Base-by-base conservation (phyloP, 1,139 yeast species). In the Yamadazyma spencermartinsiae region DNA sequence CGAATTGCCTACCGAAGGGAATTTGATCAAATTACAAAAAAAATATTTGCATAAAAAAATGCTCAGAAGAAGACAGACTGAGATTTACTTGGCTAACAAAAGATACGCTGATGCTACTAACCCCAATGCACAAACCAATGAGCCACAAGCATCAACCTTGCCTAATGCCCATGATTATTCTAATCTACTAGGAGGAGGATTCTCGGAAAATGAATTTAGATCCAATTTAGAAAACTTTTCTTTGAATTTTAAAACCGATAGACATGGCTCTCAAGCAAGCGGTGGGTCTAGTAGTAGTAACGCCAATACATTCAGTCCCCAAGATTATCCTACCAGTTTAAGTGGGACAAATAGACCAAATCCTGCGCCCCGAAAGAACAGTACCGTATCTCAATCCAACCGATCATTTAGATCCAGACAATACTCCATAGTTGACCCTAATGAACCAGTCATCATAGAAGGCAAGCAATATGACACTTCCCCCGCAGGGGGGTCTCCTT, bases 1-100 rank as follows among this genome's bases (percentile, higher is more conserved):
- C 48, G 48, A 49, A 26, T 56, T 76, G 20, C 80, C 81, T 2
- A 56, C 65, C 1, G 72, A 67, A 18, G 59, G 56, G 13, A 61
- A 60, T 37, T 56, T 65, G 17, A 40, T 51, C 12, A 48, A 52
- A 38, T 54, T 65, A 38, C 72, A 66, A 45, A 39, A 44, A 23
- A 45, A 55, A 24, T 60, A 56, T 40, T 42, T 65, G 28, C 45
- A 43, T 19, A 44, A 52, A 18, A 54, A 49, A 33, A 30, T 54
- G 30, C 9, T 16, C 17, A 15, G 36, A 42, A 27, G 19, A 35
- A 18, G 34, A 35, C 17, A 25, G 24, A 5, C 18, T 14, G 17
- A 32, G 14, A 20, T 20, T 11, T 13, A 30, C 12, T 4, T 26
- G 20, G 11, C 34, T 27, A 9, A 25, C 19, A 10, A 29, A 29